These are phyloP conservation scores for Ceratonia siliqua DNA, from an alignment of 306 rosid genomes.

Conservation along the genomic window DNA sequence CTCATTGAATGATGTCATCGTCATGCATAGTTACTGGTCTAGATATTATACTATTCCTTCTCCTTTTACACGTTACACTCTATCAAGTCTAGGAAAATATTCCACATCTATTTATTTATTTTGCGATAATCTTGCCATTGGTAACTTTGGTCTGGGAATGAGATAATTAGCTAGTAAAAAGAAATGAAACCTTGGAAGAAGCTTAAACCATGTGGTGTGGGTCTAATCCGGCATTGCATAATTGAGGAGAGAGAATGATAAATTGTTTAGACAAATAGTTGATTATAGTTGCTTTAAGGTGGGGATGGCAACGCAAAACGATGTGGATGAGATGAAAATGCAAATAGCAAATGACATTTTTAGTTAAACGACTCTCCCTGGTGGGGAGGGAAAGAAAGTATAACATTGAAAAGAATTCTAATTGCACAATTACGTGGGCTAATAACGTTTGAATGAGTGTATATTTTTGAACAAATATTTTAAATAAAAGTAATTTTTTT, in stretches of 20 bases:
- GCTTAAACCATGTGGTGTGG: not conserved
- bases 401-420: not conserved
- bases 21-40: conserved; percentile 6
- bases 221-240: not conserved
- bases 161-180: not conserved
- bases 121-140: not conserved
- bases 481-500: no score
- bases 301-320: not conserved
- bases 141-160: not conserved
- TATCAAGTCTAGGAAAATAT: not conserved
- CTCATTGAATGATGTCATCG: not conserved
- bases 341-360: conserved; percentile 27
- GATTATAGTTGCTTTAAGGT: not conserved
- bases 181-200: not conserved
- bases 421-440: not conserved
- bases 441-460: no score
- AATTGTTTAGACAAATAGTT: not conserved
- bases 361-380: conserved; percentile 19
- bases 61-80: not conserved
- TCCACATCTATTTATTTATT: no score
- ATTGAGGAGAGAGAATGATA: not conserved
- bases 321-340: conserved; percentile 3
- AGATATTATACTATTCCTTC: no score
- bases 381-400: not conserved
- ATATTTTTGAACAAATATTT: no score